phyloP scores from a whole-genome alignment of 768 basidiomycete species.

The Tubosaeta sp. region DNA sequence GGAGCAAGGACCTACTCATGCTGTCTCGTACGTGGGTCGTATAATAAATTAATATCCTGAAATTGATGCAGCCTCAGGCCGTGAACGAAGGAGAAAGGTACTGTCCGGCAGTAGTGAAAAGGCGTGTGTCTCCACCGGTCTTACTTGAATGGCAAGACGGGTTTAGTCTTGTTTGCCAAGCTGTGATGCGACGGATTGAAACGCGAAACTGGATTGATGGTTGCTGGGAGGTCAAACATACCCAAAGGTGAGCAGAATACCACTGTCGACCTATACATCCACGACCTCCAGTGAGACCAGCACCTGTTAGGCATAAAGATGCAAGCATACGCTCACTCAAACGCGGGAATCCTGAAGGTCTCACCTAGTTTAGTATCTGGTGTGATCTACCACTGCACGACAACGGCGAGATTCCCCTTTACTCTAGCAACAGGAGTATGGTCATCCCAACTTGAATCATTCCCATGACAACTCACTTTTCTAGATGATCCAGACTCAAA shows the following conservation, averaged over 20 bases:
- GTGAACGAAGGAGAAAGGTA: conserved; percentile 3
- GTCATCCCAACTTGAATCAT: no score
- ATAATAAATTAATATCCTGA: not conserved
- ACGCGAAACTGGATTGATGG: conserved; percentile 1
- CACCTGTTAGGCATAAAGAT: not conserved
- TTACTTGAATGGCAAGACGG: conserved; percentile 10
- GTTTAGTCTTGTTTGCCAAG: conserved; percentile 11
- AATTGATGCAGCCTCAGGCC: not conserved
- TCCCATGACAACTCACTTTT: no score
- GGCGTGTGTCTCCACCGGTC: not conserved
- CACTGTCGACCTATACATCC: not conserved
- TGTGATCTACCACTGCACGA: no score
- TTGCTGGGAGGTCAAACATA: not conserved
- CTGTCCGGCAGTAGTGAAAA: conserved; percentile 13
- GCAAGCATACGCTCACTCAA: not conserved
- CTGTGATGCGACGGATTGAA: not conserved
- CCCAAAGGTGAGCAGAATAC: not conserved
- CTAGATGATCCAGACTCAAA: no score
- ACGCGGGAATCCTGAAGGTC: not conserved
- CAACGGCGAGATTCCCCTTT: no score
- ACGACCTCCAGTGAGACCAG: not conserved
- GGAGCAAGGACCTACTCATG: conserved; percentile 11
- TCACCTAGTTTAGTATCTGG: not conserved
- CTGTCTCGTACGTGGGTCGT: not conserved
- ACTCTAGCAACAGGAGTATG: no score